phyloP scores from a whole-genome alignment of 192 early-diverging fungal species.

The Mortierella hygrophila region DNA sequence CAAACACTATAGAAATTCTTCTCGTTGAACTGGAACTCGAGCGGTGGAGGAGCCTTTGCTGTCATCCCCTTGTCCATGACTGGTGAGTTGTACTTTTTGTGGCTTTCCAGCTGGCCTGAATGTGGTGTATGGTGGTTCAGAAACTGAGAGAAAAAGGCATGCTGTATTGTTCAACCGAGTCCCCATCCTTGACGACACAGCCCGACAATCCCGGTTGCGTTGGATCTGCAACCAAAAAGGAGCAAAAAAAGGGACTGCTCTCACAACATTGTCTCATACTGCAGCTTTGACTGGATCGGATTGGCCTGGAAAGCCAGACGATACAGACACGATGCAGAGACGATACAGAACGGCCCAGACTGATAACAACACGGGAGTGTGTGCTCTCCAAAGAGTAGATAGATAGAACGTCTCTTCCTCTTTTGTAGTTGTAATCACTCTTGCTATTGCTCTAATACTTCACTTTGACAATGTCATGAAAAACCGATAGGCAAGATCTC shows the following conservation, averaged over 20 bases:
- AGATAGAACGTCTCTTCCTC: neutral
- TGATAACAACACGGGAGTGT: neutral
- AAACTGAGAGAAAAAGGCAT: constrained; percentile 15
- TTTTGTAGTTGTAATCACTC: neutral
- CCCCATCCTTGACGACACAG: neutral
- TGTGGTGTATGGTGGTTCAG: neutral
- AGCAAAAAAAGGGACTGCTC: neutral
- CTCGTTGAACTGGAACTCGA: constrained; percentile 84
- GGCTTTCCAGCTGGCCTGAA: neutral
- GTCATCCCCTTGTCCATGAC: constrained; percentile 86
- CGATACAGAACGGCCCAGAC: neutral
- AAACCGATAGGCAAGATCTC: constrained; percentile 83
- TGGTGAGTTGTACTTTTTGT: constrained; percentile 55
- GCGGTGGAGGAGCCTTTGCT: constrained; percentile 95
- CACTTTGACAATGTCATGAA: neutral
- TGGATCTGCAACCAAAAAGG: neutral
- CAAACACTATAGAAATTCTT: constrained; percentile 70
- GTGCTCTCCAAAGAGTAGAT: neutral
- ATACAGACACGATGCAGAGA: neutral
- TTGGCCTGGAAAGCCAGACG: neutral
- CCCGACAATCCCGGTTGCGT: neutral
- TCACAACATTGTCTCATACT: neutral
- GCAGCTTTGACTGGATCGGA: neutral
- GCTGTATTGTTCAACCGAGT: too few species aligned
- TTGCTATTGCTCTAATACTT: neutral